A percentile compares a stretch with the other conserved stretches of the same genome.
Conservation (phyloP, 495 filamentous ascomycete species). For the Aspergillus carlsbadensis region DNA sequence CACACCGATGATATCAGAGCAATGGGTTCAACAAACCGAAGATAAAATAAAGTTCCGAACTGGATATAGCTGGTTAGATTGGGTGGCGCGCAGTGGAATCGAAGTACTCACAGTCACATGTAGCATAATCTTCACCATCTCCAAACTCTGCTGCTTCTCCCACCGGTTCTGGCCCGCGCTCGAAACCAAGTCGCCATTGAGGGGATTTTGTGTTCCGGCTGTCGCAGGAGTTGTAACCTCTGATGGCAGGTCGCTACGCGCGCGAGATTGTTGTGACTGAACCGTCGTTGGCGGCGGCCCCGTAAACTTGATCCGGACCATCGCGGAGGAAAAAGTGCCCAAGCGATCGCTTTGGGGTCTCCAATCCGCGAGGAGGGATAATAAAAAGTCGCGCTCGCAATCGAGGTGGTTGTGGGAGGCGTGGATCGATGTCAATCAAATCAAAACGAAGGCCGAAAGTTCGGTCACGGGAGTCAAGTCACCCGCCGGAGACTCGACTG, state of each 20-base stretch:
- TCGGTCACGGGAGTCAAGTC: conserved; percentile 14
- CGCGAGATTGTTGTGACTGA: conserved; percentile 18
- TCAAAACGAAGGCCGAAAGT: conserved; percentile 6
- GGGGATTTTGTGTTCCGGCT: conserved; percentile 19
- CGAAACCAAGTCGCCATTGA: conserved; percentile 12
- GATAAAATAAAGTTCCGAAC: conserved; percentile 33
- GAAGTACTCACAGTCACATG: conserved; percentile 36
- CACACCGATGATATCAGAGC: not conserved
- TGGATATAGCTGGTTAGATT: conserved; percentile 4
- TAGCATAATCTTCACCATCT: conserved; percentile 49
- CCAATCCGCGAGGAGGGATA: not conserved
- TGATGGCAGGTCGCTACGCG: conserved; percentile 1
- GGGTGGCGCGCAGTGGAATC: not conserved
- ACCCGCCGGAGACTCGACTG: too few relatives aligned
- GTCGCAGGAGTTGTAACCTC: not conserved
- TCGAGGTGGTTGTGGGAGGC: not conserved
- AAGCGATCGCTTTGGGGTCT: not conserved
- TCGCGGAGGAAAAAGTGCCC: conserved; percentile 4
- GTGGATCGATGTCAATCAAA: conserved; percentile 8
- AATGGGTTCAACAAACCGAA: conserved; percentile 23
- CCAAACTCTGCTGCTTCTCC: conserved; percentile 45
- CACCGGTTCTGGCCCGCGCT: conserved; percentile 8
- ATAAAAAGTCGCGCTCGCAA: not conserved
- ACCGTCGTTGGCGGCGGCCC: conserved; percentile 16
- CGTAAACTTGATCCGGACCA: conserved; percentile 30